Base-by-base conservation (phyloP, 495 filamentous ascomycete genomes). In the Beverwykella pulmonaria region DNA sequence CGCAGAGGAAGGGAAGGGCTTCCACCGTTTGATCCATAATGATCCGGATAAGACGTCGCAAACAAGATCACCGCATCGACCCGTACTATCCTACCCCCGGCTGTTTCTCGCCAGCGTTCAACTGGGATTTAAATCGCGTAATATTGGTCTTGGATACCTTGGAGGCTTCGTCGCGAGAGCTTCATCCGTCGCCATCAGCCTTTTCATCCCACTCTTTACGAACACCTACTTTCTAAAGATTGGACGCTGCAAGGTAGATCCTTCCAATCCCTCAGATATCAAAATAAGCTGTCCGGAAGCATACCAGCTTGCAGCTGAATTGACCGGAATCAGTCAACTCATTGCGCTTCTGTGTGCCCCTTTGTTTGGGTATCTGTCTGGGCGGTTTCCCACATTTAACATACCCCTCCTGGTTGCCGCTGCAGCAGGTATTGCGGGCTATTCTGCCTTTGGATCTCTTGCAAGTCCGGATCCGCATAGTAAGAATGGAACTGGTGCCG, bases 121-220 rank as follows among this genome's bases (percentile, higher is more conserved):
- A 8, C 79, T 96, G n/a, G 93, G 90, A 14, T 84, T 90, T 67
- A 86, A 79, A 22, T 88, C 93, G 73, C 79, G 83, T 25, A 83
- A 87, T 53, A 93, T 99, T 71, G 87, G 87, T 41, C 82, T 98
- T 0, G 92, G 90, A 19, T 99, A 98, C 70, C 78, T 97, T 0
- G 94, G 93, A 60, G 93, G 93, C 17, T 97, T 99, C 67, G 93
- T 98, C 0, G 94, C 95, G 4, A 87, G 94, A 54, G 91, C 94
- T 12, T 96, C 92, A n/a, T 96, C 92, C 0, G 93, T 99, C 46
- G 93, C 89, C 12, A 96, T 98, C 58, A 93, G 91, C 1, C 81
- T 97, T 9, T 99, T 97, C 79, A 88, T 99, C 53, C 95, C 94
- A 5, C 82, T 99, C 4, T 93, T 87, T 65, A 86, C 96, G 62